Evolutionary conservation across 2,329 filamentous ascomycete species (phyloP), one percentile per base, ranked within the genome.

Genomic region (Drechslera avenae): DNA sequence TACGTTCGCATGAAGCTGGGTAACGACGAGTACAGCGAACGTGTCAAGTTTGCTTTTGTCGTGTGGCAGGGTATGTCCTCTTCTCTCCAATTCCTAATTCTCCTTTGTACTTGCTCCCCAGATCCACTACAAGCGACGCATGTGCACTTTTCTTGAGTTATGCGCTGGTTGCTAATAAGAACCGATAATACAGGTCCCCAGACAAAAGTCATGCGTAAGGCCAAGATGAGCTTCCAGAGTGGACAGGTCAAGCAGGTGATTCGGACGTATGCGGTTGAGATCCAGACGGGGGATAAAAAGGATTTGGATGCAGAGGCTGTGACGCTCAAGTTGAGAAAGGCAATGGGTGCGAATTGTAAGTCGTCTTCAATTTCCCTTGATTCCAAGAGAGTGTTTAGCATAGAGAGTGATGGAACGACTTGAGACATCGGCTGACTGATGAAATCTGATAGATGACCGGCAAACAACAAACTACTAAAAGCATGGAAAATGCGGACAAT

Each of bases 321-420:
- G 43, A 83, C 88, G 13, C 70, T 79, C 53, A 75, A 81, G 65
- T 72, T 88, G 73, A 76, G 86, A 70, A 86, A 83, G 76, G 85
- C 83, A 3, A 86, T 86, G 47, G 86, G 86, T 26, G 86, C 86
- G 13, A 86, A 89, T 72, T 89, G 88, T 79, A 86, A 88, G 67
- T 65, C n/a, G n/a, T 16, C 28, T n/a, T 33, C 16, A 23, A 13
- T 5, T 30, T n/a, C 31, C 16, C 16, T 6, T 31, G n/a, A 3
- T 19, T 23, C 36, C n/a, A n/a, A n/a, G n/a, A n/a, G n/a, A n/a
- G n/a, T n/a, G n/a, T n/a, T n/a, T n/a, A n/a, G n/a, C n/a, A n/a
- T n/a, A n/a, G n/a, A n/a, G 9, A 1, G 3, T 6, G 18, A 21
- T 14, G 10, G 17, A 3, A 19, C 14, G 6, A 9, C 28, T 26